phyloP scores from a whole-genome alignment of 441 rosid genomes.

The Arabidopsis hybrid region DNA sequence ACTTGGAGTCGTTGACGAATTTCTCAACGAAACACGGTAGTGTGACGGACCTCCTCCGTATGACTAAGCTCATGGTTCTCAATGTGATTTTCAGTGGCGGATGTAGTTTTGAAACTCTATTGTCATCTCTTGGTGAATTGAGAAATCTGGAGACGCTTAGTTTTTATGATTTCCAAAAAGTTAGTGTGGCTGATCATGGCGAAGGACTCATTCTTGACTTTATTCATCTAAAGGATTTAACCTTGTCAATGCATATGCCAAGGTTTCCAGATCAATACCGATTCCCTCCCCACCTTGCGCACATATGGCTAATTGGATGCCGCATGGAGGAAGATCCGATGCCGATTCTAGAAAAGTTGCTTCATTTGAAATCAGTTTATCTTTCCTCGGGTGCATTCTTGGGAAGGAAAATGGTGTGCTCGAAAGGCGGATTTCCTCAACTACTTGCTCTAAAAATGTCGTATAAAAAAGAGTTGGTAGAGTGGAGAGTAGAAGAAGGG shows the following conservation, averaged over 20 bases:
- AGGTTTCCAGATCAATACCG: not conserved
- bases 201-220: not conserved
- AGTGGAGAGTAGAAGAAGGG: conserved; percentile 13
- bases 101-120: not conserved
- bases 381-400: not conserved
- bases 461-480: not conserved
- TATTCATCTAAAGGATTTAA: not conserved
- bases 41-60: not conserved
- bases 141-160: not conserved
- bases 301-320: not conserved
- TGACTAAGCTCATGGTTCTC: not conserved
- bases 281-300: conserved; percentile 1
- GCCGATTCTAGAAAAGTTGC: not conserved
- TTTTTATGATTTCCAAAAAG: not conserved
- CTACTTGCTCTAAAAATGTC: not conserved
- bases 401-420: conserved; percentile 5
- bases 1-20: not conserved
- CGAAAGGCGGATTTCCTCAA: conserved; percentile 22
- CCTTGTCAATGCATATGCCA: not conserved
- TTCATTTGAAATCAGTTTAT: conserved; percentile 13
- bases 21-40: not conserved
- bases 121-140: not conserved
- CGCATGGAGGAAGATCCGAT: not conserved
- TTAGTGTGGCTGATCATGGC: not conserved
- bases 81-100: not conserved